Base-by-base conservation (phyloP, 2,329 filamentous ascomycete genomes). In the Aciculosporium take region DNA sequence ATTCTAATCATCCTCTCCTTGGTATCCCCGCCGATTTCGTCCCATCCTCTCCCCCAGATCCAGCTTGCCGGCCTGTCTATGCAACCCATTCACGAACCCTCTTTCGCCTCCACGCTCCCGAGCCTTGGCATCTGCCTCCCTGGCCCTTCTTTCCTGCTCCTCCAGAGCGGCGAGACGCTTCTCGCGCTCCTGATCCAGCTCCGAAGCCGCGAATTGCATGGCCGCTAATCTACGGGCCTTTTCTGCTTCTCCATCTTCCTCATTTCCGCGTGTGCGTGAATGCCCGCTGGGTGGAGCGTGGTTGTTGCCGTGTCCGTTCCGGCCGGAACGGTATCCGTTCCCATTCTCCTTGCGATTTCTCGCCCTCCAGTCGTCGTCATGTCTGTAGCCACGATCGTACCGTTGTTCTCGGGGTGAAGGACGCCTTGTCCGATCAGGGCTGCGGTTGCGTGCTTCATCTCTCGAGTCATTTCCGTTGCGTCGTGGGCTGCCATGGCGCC, bases 181-280 rank as follows among this genome's bases (percentile, higher is more conserved):
- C 48, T 74, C 74, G 25, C 86, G 77, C 49, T 82, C 78, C n/a
- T 66, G 56, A 51, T 89, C 83, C 37, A 93, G 65, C 9, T 81
- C 74, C 1, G 68, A 70, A 4, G 82, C 82, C 23, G 77, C 79
- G 15, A 72, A 71, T 56, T 84, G 80, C 82, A 87, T 86, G 7
- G 76, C 79, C 13, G 78, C 81, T 15, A 86, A 61, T 55, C 77
- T 84, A 20, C 72, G 70, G 10, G 77, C 76, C n/a, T 70, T 68
- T 46, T 81, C 77, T 18, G 74, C 71, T 17, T 71, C 71, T 6
- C 56, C 58, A 4, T 61, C 58, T 13, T 50, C 46, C 7, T 52
- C 36, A 15, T 17, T 31, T n/a, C n/a, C n/a, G n/a, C n/a, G n/a
- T n/a, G n/a, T n/a, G n/a, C n/a, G n/a, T n/a, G n/a, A n/a, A n/a